These are phyloP conservation scores for Umbelopsis sp. DNA, from an alignment of 371 early-diverging fungal species.

Conservation along the genomic window DNA sequence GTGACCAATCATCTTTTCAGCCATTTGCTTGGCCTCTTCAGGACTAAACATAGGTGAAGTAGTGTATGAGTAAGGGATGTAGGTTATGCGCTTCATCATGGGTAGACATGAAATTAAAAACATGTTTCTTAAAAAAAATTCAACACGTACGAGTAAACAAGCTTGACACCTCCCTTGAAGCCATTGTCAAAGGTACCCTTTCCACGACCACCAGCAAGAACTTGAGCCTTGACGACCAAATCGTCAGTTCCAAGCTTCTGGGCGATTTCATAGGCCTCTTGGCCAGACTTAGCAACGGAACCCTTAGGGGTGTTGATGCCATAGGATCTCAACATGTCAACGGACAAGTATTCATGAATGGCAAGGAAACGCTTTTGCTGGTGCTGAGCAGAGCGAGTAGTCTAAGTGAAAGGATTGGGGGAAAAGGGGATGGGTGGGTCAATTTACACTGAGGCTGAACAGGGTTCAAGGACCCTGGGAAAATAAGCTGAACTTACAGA, in stretches of 20 bases:
- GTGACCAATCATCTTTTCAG: constrained; percentile 96
- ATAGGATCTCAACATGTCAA: constrained; percentile 88
- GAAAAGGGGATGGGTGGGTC: neutral
- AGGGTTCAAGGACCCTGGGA: constrained; percentile 4
- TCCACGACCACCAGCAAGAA: constrained; percentile 98
- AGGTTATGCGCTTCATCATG: no score
- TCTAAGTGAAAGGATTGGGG: constrained; percentile 21
- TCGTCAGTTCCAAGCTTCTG: constrained; percentile 79
- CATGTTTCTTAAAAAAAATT: neutral
- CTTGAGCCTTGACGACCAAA: constrained; percentile 98
- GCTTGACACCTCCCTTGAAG: constrained; percentile 95
- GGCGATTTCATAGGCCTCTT: constrained; percentile 89
- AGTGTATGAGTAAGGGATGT: no score
- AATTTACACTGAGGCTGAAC: no score
- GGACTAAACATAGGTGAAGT: constrained; percentile 54
- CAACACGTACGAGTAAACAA: constrained; percentile 84
- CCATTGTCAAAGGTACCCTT: constrained; percentile 96
- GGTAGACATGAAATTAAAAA: neutral
- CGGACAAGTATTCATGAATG: constrained; percentile 97
- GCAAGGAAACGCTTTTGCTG: constrained; percentile 91
- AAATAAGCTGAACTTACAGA: constrained; percentile 43
- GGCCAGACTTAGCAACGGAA: constrained; percentile 84
- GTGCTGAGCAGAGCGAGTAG: constrained; percentile 56
- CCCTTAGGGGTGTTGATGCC: constrained; percentile 93
- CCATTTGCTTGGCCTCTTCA: constrained; percentile 85